A percentile compares a stretch with the other conserved stretches of the same genome.
phyloP scores from a whole-genome alignment of 2,329 filamentous ascomycete species.

The Phaeosphaeriaceae sp. region DNA sequence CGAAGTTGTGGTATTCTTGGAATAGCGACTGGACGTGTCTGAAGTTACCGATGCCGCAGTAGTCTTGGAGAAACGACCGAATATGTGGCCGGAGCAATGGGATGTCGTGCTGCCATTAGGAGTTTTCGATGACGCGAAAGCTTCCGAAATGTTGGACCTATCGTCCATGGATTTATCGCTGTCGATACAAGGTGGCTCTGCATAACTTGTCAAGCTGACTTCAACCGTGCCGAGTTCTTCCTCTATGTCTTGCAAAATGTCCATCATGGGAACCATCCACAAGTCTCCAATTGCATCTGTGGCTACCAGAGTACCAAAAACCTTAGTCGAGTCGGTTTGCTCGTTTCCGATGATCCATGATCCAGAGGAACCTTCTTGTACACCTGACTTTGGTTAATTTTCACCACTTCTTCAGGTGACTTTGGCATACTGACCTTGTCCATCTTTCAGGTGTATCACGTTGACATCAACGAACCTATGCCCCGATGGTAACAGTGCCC shows the following conservation, averaged over 20 bases:
- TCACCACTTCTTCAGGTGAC: background rate
- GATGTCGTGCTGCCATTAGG: too few species aligned
- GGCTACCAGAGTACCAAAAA: conserved; percentile 11
- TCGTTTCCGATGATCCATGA: conserved; percentile 6
- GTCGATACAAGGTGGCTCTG: too few species aligned
- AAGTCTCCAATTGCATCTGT: conserved; percentile 10
- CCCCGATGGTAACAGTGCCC: background rate
- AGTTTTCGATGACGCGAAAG: too few species aligned
- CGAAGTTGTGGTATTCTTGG: too few species aligned
- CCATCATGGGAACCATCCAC: conserved; percentile 11
- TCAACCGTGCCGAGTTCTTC: conserved; percentile 1
- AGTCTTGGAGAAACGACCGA: too few species aligned
- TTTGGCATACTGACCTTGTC: background rate
- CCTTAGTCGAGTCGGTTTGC: background rate
- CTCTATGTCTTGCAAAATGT: conserved; percentile 10
- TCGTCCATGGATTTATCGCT: too few species aligned
- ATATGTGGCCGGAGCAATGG: too few species aligned
- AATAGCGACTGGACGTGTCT: too few species aligned
- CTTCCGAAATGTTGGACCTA: too few species aligned
- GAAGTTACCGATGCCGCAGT: too few species aligned
- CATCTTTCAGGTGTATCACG: background rate
- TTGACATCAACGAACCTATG: background rate
- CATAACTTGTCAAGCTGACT: conserved; percentile 2
- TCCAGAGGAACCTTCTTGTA: conserved; percentile 6
- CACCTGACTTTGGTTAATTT: background rate